Percentiles rank a stretch among this genome's conserved stretches.
Conservation (phyloP, 2,329 filamentous ascomycete species). For the Alternaria solani region DNA sequence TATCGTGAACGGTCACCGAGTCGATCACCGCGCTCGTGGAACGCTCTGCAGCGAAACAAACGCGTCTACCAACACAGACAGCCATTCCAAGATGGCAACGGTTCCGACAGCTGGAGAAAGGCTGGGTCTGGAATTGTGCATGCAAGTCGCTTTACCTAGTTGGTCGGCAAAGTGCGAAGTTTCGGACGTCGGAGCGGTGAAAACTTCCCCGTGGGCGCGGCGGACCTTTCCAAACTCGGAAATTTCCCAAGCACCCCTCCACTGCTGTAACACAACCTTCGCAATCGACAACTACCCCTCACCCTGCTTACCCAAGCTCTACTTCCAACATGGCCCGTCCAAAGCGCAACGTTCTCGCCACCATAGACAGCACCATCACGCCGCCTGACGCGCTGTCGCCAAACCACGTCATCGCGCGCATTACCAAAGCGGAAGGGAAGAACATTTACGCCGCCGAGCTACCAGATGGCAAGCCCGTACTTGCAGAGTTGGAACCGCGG, state of each 20-base stretch:
- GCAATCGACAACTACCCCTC: neutral
- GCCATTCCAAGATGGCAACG: neutral
- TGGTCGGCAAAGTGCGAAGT: slow-evolving; percentile 16
- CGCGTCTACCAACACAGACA: neutral
- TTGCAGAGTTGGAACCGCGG: slow-evolving; percentile 82
- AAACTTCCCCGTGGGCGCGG: slow-evolving; percentile 20
- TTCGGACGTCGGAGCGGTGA: slow-evolving; percentile 8
- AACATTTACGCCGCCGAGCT: slow-evolving; percentile 84
- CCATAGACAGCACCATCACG: slow-evolving; percentile 74
- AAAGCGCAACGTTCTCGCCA: slow-evolving; percentile 79
- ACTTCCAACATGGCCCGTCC: slow-evolving; percentile 69
- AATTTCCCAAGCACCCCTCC: slow-evolving; percentile 19
- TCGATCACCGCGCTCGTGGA: neutral
- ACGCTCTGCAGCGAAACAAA: neutral
- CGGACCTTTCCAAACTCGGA: slow-evolving; percentile 11
- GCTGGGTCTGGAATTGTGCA: neutral
- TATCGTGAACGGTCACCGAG: neutral
- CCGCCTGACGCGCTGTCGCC: slow-evolving; percentile 63
- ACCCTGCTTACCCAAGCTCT: neutral
- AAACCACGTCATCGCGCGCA: slow-evolving; percentile 73
- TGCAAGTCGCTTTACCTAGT: slow-evolving; percentile 16
- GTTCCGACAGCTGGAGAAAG: neutral
- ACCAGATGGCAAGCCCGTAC: slow-evolving; percentile 67
- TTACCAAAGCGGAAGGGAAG: slow-evolving; percentile 85
- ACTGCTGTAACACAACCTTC: slow-evolving; percentile 1